A percentile compares a stretch with the other conserved stretches of the same genome.
These are phyloP conservation scores for Verticillium isaacii DNA, from an alignment of 2,329 filamentous ascomycete genomes.

Conservation along the genomic window DNA sequence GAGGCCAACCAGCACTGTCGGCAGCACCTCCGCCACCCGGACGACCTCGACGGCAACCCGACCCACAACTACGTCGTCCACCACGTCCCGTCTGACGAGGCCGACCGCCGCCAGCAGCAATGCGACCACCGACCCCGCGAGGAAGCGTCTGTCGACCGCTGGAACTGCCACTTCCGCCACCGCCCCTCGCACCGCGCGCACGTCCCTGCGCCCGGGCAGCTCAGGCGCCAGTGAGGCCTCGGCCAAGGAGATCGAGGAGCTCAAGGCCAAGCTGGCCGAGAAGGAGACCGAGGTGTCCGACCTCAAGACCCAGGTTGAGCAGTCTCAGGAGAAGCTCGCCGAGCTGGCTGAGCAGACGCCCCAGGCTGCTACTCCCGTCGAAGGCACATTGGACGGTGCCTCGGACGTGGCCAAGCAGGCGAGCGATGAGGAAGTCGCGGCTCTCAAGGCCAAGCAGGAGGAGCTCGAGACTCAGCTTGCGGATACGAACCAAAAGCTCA, in stretches of 20 bases:
- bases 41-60: slow-evolving; percentile 25
- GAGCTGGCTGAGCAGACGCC: slow-evolving; percentile 43
- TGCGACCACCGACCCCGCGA: slow-evolving; percentile 40
- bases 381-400: slow-evolving; percentile 21
- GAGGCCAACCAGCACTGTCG: slow-evolving; percentile 18
- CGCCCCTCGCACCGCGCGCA: slow-evolving; percentile 35
- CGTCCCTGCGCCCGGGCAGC: slow-evolving; percentile 30
- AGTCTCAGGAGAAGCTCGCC: slow-evolving; percentile 50
- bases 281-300: slow-evolving; percentile 54
- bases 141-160: slow-evolving; percentile 53
- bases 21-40: slow-evolving; percentile 13
- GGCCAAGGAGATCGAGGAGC: slow-evolving; percentile 53
- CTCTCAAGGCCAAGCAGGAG: slow-evolving; percentile 45
- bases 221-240: slow-evolving; percentile 33
- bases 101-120: slow-evolving; percentile 25
- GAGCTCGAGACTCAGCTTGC: slow-evolving; percentile 41
- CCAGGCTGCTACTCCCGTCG: slow-evolving; percentile 26
- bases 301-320: slow-evolving; percentile 51
- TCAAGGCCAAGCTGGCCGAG: slow-evolving; percentile 54
- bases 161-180: slow-evolving; percentile 29
- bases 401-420: slow-evolving; percentile 10
- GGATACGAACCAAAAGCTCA: slow-evolving; percentile 46
- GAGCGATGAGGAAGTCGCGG: slow-evolving; percentile 41
- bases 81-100: slow-evolving; percentile 19
- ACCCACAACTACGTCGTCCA: slow-evolving; percentile 30